Conservation (phyloP, 1,284 basidiomycete genomes). For the Sporisorium scitamineum region DNA sequence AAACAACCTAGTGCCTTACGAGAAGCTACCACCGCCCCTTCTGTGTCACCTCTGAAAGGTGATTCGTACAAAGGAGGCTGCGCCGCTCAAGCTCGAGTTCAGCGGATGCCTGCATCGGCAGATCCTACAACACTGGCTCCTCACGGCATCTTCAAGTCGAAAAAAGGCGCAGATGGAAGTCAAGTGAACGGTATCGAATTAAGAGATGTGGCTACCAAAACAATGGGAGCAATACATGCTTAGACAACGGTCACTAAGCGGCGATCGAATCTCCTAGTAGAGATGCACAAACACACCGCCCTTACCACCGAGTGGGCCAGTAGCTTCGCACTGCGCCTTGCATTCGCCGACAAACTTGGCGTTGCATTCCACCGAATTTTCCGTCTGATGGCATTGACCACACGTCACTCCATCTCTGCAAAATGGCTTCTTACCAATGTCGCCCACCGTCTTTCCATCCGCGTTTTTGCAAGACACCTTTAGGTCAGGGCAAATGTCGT, state of each 20-base stretch:
- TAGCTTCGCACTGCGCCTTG: constrained; percentile 51
- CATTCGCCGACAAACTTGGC: constrained; percentile 42
- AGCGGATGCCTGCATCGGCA: too few relatives aligned
- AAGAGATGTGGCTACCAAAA: background rate
- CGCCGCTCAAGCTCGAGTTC: too few relatives aligned
- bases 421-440: constrained; percentile 53
- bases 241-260: background rate
- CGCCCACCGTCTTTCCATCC: constrained; percentile 47
- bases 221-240: background rate
- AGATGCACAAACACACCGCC: constrained; percentile 37
- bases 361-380: constrained; percentile 54
- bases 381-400: constrained; percentile 47
- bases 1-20: too few relatives aligned
- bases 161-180: too few relatives aligned
- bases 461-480: constrained; percentile 47
- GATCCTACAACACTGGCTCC: too few relatives aligned
- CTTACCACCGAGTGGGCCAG: constrained; percentile 51
- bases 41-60: too few relatives aligned
- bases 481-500: constrained; percentile 53
- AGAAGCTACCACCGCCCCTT: too few relatives aligned
- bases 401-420: constrained; percentile 46
- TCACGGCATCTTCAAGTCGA: too few relatives aligned
- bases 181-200: background rate
- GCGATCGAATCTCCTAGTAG: constrained; percentile 7
- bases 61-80: too few relatives aligned